Evolutionary conservation across 2,329 filamentous ascomycete species (phyloP).

Genomic region (Colletotrichum sp.): DNA sequence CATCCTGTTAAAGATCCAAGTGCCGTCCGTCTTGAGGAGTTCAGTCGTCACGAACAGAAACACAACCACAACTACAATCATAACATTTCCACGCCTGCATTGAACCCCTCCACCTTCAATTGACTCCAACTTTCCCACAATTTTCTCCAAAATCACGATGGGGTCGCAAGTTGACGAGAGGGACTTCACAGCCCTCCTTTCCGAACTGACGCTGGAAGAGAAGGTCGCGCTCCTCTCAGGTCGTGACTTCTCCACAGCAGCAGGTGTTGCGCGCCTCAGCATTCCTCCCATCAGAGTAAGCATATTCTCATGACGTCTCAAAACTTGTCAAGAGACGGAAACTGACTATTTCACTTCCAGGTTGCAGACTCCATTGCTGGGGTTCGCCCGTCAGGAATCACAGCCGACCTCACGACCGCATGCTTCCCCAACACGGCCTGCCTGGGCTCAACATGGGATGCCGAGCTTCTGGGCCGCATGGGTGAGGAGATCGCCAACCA

Average conservation of each 20-base stretch:
- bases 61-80: background rate
- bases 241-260: slow-evolving; percentile 20
- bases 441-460: slow-evolving; percentile 23
- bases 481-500: slow-evolving; percentile 22
- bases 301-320: background rate
- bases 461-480: slow-evolving; percentile 14
- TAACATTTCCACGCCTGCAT: background rate
- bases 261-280: slow-evolving; percentile 14
- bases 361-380: slow-evolving; percentile 22
- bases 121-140: background rate
- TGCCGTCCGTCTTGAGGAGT: background rate
- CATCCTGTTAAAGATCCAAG: background rate
- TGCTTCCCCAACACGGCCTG: slow-evolving; percentile 24
- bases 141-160: background rate
- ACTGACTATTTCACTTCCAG: background rate
- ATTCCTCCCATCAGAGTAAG: slow-evolving; percentile 19
- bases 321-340: background rate
- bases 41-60: background rate
- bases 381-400: slow-evolving; percentile 16
- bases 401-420: slow-evolving; percentile 18
- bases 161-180: background rate
- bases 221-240: slow-evolving; percentile 20
- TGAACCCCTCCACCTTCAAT: background rate
- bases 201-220: slow-evolving; percentile 11
- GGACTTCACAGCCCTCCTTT: slow-evolving; percentile 8